A percentile compares a stretch with the other conserved stretches of the same genome.
phyloP scores from a whole-genome alignment of 345 rosid genomes.

The Sonneratia alba region DNA sequence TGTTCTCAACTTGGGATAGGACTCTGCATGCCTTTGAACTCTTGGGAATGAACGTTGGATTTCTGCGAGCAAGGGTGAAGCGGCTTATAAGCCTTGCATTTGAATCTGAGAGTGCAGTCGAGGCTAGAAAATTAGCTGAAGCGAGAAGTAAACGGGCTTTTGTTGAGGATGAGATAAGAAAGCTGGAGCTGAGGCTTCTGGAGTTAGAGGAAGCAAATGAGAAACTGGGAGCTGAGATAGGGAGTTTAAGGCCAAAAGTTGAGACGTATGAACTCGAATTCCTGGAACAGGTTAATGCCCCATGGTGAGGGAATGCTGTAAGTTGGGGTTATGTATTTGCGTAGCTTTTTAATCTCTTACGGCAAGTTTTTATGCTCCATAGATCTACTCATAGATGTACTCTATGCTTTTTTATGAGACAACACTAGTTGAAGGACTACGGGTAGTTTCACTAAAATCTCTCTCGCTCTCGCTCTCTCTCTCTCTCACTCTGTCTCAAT shows the following conservation, averaged over 20 bases:
- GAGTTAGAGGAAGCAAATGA: conserved; percentile 35
- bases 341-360: neutral
- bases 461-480: neutral
- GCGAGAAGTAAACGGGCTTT: conserved; percentile 30
- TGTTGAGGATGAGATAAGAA: conserved; percentile 32
- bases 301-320: conserved; percentile 32
- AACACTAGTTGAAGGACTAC: neutral
- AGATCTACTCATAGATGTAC: too few species aligned
- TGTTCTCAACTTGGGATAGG: conserved; percentile 45
- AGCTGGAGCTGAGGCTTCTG: conserved; percentile 36
- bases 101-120: conserved; percentile 39
- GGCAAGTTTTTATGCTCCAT: neutral
- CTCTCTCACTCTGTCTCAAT: too few species aligned
- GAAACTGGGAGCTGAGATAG: conserved; percentile 29
- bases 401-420: neutral
- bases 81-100: conserved; percentile 37
- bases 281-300: conserved; percentile 36
- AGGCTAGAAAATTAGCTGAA: conserved; percentile 43
- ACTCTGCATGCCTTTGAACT: conserved; percentile 50
- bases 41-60: conserved; percentile 60
- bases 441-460: neutral
- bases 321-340: neutral
- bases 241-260: conserved; percentile 30
- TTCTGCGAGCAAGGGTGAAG: conserved; percentile 36
- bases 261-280: conserved; percentile 42